These are phyloP conservation scores for Pythium plurisporium DNA, from an alignment of 352 stramenopile species.

Conservation along the genomic window DNA sequence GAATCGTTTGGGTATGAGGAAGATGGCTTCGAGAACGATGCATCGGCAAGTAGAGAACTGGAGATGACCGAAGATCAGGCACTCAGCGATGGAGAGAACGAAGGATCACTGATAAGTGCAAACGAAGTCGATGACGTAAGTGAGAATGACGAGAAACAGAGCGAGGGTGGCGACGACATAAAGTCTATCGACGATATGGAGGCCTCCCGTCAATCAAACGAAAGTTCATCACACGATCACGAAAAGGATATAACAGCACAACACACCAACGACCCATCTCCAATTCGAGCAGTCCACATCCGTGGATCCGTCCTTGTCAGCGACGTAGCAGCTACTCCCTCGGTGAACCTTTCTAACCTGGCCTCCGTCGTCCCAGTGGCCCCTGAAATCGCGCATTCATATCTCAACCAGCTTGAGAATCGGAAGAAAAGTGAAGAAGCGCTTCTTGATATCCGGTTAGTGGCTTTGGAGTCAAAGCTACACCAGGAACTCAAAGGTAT, in stretches of 20 bases:
- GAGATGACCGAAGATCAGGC: too few species aligned
- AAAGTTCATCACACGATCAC: too few species aligned
- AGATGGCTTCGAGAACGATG: constrained; percentile 39
- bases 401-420: constrained; percentile 40
- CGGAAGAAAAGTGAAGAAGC: constrained; percentile 49
- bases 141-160: neutral
- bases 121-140: neutral
- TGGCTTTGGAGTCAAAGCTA: constrained; percentile 37
- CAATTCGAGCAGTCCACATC: too few species aligned
- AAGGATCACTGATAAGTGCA: too few species aligned
- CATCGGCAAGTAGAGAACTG: neutral
- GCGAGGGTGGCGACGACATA: neutral
- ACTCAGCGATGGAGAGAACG: too few species aligned
- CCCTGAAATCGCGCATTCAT: constrained; percentile 23
- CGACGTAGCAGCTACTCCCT: too few species aligned
- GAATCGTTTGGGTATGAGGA: constrained; percentile 13
- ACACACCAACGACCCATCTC: too few species aligned
- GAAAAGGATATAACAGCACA: too few species aligned
- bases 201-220: too few species aligned
- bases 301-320: too few species aligned
- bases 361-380: neutral
- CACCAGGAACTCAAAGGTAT: constrained; percentile 28
- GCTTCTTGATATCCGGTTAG: constrained; percentile 40
- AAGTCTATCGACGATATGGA: neutral
- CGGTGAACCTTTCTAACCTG: neutral